These are phyloP conservation scores for Naganishia randhawae DNA, from an alignment of 768 basidiomycete genomes.

Conservation along the genomic window DNA sequence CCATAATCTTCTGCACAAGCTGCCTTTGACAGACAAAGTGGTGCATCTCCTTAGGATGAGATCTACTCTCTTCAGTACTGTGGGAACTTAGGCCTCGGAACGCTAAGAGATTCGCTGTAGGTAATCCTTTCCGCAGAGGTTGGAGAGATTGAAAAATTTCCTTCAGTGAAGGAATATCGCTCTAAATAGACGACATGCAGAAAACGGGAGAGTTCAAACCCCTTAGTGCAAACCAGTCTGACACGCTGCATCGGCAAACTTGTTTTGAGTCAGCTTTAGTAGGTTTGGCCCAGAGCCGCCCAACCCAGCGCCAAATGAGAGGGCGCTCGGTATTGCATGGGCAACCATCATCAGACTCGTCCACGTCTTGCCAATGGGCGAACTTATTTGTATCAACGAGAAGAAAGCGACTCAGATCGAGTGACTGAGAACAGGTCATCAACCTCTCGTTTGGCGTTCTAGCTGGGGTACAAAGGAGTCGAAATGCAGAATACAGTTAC, in stretches of 20 bases:
- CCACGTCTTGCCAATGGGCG: not conserved
- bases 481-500: not conserved
- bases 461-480: not conserved
- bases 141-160: too few relatives aligned
- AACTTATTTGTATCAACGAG: not conserved
- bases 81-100: too few relatives aligned
- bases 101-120: too few relatives aligned
- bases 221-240: not conserved
- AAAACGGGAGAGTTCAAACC: too few relatives aligned
- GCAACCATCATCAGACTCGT: not conserved
- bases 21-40: not conserved
- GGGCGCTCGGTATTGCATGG: not conserved
- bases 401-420: not conserved
- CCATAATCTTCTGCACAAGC: not conserved
- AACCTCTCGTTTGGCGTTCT: not conserved
- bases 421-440: not conserved
- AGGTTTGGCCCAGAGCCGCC: not conserved
- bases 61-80: too few relatives aligned
- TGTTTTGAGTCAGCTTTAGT: not conserved
- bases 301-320: not conserved
- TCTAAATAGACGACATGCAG: too few relatives aligned
- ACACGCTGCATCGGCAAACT: not conserved
- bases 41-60: not conserved
- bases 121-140: too few relatives aligned
- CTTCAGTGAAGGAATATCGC: too few relatives aligned